Percentiles rank a stretch among this genome's conserved stretches.
Evolutionary conservation across 371 early-diverging fungal genomes (phyloP).

Genomic region (Conidiobolus coronatus): DNA sequence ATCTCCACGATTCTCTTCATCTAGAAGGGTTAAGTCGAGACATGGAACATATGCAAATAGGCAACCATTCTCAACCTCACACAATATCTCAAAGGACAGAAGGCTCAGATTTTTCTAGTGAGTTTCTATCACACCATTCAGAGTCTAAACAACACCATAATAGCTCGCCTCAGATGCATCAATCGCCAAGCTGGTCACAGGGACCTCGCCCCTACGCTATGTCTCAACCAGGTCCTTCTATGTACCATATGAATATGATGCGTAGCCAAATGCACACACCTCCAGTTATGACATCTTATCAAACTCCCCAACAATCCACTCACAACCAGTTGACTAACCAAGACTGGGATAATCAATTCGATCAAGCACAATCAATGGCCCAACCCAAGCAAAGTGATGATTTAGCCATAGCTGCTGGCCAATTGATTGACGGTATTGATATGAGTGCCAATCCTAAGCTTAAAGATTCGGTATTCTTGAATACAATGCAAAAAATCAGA

Average conservation of each 20-base stretch:
- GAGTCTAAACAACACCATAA: too few species aligned
- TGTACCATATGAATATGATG: not conserved
- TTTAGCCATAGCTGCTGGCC: slow-evolving; percentile 63
- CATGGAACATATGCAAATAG: too few species aligned
- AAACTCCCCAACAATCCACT: not conserved
- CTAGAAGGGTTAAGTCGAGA: too few species aligned
- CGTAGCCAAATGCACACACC: slow-evolving; percentile 5
- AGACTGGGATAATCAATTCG: slow-evolving; percentile 2
- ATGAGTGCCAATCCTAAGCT: slow-evolving; percentile 68
- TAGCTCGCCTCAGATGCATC: too few species aligned
- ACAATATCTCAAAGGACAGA: too few species aligned
- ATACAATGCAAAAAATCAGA: slow-evolving; percentile 72
- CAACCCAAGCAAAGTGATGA: slow-evolving; percentile 27
- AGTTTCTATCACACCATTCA: too few species aligned
- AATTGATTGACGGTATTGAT: slow-evolving; percentile 53
- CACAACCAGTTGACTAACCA: not conserved
- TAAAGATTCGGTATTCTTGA: slow-evolving; percentile 69
- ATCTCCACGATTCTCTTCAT: too few species aligned
- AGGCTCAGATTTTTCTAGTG: too few species aligned
- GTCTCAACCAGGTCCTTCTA: not conserved
- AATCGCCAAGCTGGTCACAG: not conserved
- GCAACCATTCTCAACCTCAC: too few species aligned
- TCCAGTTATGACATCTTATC: slow-evolving; percentile 11
- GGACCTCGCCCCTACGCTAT: not conserved
- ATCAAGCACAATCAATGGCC: slow-evolving; percentile 9